Evolutionary conservation across 1,284 basidiomycete species (phyloP).

Genomic region (Boletus mariae): DNA sequence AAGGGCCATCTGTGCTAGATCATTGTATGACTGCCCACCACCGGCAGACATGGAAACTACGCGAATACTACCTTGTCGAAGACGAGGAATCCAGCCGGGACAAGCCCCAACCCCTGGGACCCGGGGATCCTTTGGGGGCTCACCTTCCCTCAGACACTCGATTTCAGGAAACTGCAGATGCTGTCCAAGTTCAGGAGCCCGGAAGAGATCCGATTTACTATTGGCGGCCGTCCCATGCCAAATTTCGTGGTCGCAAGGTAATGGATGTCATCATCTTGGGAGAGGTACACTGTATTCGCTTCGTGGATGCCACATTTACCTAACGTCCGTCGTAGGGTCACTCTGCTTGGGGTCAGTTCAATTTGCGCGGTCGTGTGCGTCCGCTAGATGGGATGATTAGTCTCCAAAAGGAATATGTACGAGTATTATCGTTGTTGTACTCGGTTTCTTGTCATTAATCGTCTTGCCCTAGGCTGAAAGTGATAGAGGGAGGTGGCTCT

Average conservation of each 20-base stretch:
- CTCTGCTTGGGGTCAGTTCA: constrained; percentile 79
- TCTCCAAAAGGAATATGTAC: constrained; percentile 71
- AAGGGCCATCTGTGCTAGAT: constrained; percentile 51
- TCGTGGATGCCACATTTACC: background rate
- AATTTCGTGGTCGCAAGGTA: constrained; percentile 11
- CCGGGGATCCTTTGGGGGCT: constrained; percentile 36
- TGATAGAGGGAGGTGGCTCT: constrained; percentile 72
- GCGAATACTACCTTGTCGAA: constrained; percentile 59
- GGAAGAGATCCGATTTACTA: constrained; percentile 40
- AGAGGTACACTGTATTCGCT: constrained; percentile 44
- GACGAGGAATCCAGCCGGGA: constrained; percentile 16
- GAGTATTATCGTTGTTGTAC: background rate
- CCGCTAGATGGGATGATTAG: constrained; percentile 69
- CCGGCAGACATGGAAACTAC: constrained; percentile 73
- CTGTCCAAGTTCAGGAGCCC: constrained; percentile 20
- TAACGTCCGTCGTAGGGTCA: constrained; percentile 52
- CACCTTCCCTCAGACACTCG: constrained; percentile 23
- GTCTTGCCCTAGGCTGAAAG: constrained; percentile 48
- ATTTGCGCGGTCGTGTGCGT: constrained; percentile 62
- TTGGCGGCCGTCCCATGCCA: constrained; percentile 21
- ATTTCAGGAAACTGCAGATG: constrained; percentile 20
- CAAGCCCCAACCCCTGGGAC: constrained; percentile 18
- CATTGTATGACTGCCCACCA: constrained; percentile 61
- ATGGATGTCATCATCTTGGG: constrained; percentile 64
- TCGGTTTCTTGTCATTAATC: constrained; percentile 1